phyloP scores from a whole-genome alignment of 805 yeast genomes.

The Yueomyces sp. region DNA sequence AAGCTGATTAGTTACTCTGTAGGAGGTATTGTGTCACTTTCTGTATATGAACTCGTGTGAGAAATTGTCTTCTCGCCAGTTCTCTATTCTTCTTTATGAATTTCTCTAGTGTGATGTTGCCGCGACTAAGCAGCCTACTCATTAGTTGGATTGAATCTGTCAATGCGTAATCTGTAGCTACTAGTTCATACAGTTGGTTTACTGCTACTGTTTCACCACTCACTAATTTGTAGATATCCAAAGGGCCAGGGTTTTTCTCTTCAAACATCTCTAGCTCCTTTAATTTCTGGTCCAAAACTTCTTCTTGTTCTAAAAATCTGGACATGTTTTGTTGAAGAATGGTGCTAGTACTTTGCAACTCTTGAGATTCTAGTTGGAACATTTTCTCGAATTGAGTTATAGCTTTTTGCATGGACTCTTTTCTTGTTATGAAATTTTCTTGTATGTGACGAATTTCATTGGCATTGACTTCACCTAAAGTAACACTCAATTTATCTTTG shows the following conservation, averaged over 20 bases:
- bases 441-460: constrained; percentile 3
- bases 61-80: constrained; percentile 52
- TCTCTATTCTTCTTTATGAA: constrained; percentile 32
- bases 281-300: constrained; percentile 19
- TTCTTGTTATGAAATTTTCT: constrained; percentile 4
- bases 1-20: not conserved
- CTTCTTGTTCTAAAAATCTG: constrained; percentile 19
- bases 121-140: constrained; percentile 9
- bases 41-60: constrained; percentile 33
- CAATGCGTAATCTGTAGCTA: constrained; percentile 57
- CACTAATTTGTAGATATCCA: constrained; percentile 31
- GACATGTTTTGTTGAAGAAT: constrained; percentile 19
- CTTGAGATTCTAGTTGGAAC: constrained; percentile 23
- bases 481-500: constrained; percentile 4
- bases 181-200: constrained; percentile 37
- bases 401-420: constrained; percentile 20
- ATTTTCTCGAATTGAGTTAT: constrained; percentile 26
- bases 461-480: constrained; percentile 4
- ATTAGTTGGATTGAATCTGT: constrained; percentile 52
- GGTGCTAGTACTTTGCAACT: constrained; percentile 14
- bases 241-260: constrained; percentile 13
- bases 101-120: constrained; percentile 11
- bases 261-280: constrained; percentile 18
- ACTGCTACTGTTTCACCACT: constrained; percentile 39
- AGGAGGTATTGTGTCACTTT: constrained; percentile 21